phyloP scores from a whole-genome alignment of 352 stramenopile genomes.

The Phytophthora macrochlamydospora region DNA sequence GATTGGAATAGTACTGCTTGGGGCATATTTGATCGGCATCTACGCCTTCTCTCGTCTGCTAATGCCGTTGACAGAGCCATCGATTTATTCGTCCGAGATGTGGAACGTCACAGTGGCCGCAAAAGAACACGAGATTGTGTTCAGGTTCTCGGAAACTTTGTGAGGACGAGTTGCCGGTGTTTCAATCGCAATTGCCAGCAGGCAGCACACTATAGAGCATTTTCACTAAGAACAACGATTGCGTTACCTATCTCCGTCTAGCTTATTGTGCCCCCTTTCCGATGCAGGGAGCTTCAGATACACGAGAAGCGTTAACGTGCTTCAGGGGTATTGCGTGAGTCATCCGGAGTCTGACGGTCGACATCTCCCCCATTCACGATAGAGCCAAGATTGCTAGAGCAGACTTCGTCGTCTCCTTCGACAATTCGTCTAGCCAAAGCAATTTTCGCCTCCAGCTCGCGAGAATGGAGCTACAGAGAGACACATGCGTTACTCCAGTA shows the following conservation, averaged over 20 bases:
- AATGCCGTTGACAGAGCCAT: conserved; percentile 77
- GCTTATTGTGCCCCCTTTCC: conserved; percentile 13
- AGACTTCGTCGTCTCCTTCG: conserved; percentile 7
- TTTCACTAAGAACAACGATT: conserved; percentile 23
- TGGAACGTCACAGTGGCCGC: conserved; percentile 79
- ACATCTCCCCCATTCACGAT: conserved; percentile 16
- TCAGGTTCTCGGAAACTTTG: conserved; percentile 45
- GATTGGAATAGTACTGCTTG: conserved; percentile 64
- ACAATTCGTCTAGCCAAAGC: conserved; percentile 3
- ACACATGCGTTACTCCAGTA: background rate
- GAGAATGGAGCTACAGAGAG: conserved; percentile 30
- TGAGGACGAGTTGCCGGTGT: conserved; percentile 30
- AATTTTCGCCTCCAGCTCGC: conserved; percentile 42
- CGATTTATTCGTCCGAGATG: conserved; percentile 80
- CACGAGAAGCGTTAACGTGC: conserved; percentile 7
- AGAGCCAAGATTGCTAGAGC: conserved; percentile 17
- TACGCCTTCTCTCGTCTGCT: conserved; percentile 77
- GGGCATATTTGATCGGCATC: conserved; percentile 83
- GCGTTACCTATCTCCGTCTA: conserved; percentile 15
- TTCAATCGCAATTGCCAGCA: conserved; percentile 16
- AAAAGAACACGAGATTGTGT: conserved; percentile 48
- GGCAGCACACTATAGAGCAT: conserved; percentile 42
- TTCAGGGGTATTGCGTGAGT: conserved; percentile 19
- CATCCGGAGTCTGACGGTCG: conserved; percentile 13
- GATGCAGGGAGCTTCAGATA: conserved; percentile 19